Evolutionary conservation across 2,329 filamentous ascomycete genomes (phyloP).

Genomic region (Fusarium sp.): DNA sequence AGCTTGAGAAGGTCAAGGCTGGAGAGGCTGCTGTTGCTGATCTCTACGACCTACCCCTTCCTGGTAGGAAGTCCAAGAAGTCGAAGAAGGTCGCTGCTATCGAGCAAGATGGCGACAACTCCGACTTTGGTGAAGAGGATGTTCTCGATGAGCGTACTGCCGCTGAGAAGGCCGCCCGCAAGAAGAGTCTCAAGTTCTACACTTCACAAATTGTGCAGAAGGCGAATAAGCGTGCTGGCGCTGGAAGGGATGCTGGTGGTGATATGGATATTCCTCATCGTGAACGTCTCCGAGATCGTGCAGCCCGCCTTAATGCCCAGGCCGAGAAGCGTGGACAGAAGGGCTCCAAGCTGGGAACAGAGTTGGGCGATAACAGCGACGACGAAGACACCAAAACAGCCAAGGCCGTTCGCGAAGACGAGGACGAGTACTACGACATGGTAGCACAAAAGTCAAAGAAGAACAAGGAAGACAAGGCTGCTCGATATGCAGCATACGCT

Average conservation of each 20-base stretch:
- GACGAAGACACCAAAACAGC: slow-evolving; percentile 70
- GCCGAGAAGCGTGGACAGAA: slow-evolving; percentile 84
- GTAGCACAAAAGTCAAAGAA: slow-evolving; percentile 75
- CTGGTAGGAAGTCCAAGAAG: slow-evolving; percentile 59
- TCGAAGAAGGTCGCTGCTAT: slow-evolving; percentile 48
- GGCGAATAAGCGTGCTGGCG: slow-evolving; percentile 82
- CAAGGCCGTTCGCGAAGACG: slow-evolving; percentile 65
- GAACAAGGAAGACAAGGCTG: slow-evolving; percentile 78
- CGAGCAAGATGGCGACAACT: slow-evolving; percentile 70
- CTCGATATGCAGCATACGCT: slow-evolving; percentile 65
- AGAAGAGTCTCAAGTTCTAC: slow-evolving; percentile 96
- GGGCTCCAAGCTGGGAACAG: slow-evolving; percentile 69
- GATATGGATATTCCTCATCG: slow-evolving; percentile 88
- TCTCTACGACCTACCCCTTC: slow-evolving; percentile 70
- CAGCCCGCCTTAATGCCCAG: slow-evolving; percentile 87
- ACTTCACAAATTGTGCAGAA: slow-evolving; percentile 98
- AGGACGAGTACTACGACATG: slow-evolving; percentile 90
- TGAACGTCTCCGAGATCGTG: slow-evolving; percentile 86
- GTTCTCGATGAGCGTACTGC: slow-evolving; percentile 80
- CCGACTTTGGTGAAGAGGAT: slow-evolving; percentile 94
- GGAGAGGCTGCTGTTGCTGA: slow-evolving; percentile 78
- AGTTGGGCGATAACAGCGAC: slow-evolving; percentile 75
- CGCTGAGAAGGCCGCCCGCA: slow-evolving; percentile 87
- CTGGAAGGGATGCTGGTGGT: slow-evolving; percentile 79
- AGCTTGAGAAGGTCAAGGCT: slow-evolving; percentile 63